Evolutionary conservation across 371 early-diverging fungal species (phyloP), one percentile per base, ranked within the genome.

Genomic region (Umbelopsis sp.): DNA sequence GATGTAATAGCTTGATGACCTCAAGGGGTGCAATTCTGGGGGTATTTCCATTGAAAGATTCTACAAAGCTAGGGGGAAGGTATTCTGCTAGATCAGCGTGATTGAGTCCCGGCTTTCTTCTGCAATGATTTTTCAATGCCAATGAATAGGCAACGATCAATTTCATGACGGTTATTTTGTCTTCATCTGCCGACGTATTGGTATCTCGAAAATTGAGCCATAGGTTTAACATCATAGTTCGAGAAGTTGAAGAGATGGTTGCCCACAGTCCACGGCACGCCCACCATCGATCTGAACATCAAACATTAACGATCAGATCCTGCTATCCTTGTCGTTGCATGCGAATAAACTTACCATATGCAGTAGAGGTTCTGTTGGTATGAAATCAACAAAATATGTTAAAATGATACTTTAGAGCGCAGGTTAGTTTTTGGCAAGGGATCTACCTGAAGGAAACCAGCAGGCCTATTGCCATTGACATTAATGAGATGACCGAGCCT

Each of bases 381-480:
- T 24, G 20, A 12, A 41, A 10, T 4, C 4, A 46, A 46, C 48
- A 46, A 16, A 48, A 18, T 20, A 20, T 3, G 7, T 41, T 7
- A 10, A 41, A 41, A 10, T 10, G 41, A 10, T 8, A 10, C 14
- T 18, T 18, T 20, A 48, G 14, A 18, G 48, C n/a, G 11, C 20
- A 6, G 3, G 16, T 5, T 48, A 3, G 5, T 48, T 16, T 48
- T 16, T 48, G 5, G 20, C 48, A n/a, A 35, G 35, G 10, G 18
- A 57, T n/a, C 18, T 35, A 57, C 57, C 57, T 57, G 35, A 57
- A 57, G 4, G 57, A 57, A 29, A 57, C 57, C 7, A 57, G 9
- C 57, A 57, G 18, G 11, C 57, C 57, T 32, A 57, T 57, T 11
- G 57, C 57, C 57, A 57, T 57, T 35, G 57, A 57, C 57, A 57